phyloP scores from a whole-genome alignment of 2,329 filamentous ascomycete species.

The Talaromyces verruculosus region DNA sequence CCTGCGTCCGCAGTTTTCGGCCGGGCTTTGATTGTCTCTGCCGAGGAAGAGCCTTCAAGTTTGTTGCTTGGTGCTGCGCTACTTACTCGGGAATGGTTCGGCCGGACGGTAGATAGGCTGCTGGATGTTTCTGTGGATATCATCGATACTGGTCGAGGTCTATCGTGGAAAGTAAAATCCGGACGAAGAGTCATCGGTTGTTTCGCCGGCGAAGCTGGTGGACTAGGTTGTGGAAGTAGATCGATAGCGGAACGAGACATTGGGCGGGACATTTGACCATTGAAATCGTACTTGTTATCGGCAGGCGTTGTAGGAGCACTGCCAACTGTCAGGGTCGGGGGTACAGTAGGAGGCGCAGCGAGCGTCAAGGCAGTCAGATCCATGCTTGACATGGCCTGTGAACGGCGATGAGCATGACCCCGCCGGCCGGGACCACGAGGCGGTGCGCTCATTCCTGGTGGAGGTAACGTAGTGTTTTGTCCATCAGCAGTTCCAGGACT shows the following conservation, averaged over 20 bases:
- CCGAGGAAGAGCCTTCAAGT: slow-evolving; percentile 10
- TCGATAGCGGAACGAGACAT: slow-evolving; percentile 37
- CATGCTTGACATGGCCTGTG: slow-evolving; percentile 76
- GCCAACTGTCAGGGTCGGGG: slow-evolving; percentile 37
- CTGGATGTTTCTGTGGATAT: slow-evolving; percentile 83
- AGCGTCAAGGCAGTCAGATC: slow-evolving; percentile 64
- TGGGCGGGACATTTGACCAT: slow-evolving; percentile 34
- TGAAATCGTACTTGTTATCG: slow-evolving; percentile 34
- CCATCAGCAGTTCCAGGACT: slow-evolving; percentile 19
- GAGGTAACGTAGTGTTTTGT: slow-evolving; percentile 24
- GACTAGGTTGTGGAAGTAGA: slow-evolving; percentile 30
- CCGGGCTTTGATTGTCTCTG: slow-evolving; percentile 17
- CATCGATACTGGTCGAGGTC: slow-evolving; percentile 73
- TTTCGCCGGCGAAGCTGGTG: slow-evolving; percentile 35
- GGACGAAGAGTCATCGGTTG: slow-evolving; percentile 22
- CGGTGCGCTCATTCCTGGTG: slow-evolving; percentile 38
- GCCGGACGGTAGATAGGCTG: slow-evolving; percentile 66
- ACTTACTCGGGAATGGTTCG: slow-evolving; percentile 71
- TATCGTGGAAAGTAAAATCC: slow-evolving; percentile 11
- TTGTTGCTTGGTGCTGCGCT: slow-evolving; percentile 46
- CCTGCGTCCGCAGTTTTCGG: slow-evolving; percentile 46
- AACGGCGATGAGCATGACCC: slow-evolving; percentile 78
- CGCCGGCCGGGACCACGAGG: slow-evolving; percentile 57
- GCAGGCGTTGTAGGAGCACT: slow-evolving; percentile 59
- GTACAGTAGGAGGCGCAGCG: slow-evolving; percentile 33